phyloP scores from a whole-genome alignment of 768 basidiomycete genomes.

The Tricholoma sp. region DNA sequence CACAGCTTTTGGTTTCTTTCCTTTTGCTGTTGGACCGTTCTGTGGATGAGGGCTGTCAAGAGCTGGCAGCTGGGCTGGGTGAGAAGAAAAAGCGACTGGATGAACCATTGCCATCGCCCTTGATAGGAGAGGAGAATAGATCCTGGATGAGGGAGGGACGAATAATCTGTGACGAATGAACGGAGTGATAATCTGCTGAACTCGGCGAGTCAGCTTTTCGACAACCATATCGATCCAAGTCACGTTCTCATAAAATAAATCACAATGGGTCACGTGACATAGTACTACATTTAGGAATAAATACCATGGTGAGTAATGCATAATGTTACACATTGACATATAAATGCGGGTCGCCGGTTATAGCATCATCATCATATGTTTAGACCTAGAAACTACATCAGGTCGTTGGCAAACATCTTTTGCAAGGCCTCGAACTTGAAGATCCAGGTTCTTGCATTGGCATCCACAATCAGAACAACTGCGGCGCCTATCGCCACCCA shows the following conservation, averaged over 20 bases:
- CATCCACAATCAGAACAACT: too few relatives aligned
- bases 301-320: too few relatives aligned
- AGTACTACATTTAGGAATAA: too few relatives aligned
- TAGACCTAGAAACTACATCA: too few relatives aligned
- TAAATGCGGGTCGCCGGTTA: too few relatives aligned
- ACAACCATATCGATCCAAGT: constrained; percentile 34
- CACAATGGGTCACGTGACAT: neutral
- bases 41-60: constrained; percentile 38
- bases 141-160: constrained; percentile 15
- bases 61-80: constrained; percentile 43
- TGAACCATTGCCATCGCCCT: constrained; percentile 45
- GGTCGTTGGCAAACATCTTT: too few relatives aligned
- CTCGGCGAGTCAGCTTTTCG: constrained; percentile 27
- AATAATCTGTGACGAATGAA: constrained; percentile 28
- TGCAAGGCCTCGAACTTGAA: too few relatives aligned
- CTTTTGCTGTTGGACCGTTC: constrained; percentile 24
- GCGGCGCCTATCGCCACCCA: too few relatives aligned
- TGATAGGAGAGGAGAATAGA: constrained; percentile 15
- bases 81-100: constrained; percentile 50
- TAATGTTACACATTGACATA: too few relatives aligned
- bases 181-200: constrained; percentile 24
- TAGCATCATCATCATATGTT: too few relatives aligned
- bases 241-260: constrained; percentile 23
- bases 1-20: constrained; percentile 40
- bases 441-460: too few relatives aligned